phyloP scores from a whole-genome alignment of 225 moss, liverwort and hornwort species.

The Antitrichia curtipendula region DNA sequence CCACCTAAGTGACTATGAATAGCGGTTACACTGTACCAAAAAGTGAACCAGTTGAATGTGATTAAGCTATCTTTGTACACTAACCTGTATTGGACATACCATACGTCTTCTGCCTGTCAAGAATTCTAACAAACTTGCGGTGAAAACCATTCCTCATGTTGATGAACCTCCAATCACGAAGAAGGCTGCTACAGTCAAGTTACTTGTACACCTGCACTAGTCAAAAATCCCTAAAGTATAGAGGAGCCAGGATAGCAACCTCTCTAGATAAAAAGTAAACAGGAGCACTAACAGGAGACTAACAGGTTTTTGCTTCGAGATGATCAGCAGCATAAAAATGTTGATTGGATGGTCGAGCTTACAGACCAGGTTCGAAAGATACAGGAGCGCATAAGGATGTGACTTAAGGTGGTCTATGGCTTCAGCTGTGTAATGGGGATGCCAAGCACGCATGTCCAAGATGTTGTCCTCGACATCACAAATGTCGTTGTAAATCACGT shows the following conservation, averaged over 20 bases:
- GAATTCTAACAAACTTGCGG: background rate
- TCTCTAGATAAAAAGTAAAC: background rate
- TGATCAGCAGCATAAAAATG: background rate
- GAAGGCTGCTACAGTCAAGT: background rate
- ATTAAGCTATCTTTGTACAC: slow-evolving; percentile 4
- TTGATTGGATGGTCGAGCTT: background rate
- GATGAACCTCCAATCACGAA: background rate
- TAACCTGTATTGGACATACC: background rate
- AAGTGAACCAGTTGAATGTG: slow-evolving; percentile 14
- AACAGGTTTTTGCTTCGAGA: background rate
- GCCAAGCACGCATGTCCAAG: background rate
- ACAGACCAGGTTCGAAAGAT: background rate
- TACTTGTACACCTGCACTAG: background rate
- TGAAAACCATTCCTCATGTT: background rate
- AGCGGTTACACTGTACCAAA: slow-evolving; percentile 4
- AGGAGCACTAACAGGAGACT: background rate
- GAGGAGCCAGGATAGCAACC: slow-evolving; percentile 25
- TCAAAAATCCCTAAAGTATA: slow-evolving; percentile 6
- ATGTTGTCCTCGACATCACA: background rate
- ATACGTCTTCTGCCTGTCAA: background rate
- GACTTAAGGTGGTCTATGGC: background rate
- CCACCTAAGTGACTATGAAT: background rate
- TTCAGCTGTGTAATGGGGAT: background rate
- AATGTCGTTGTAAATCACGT: background rate
- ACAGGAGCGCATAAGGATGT: background rate